Base-by-base conservation (phyloP, 2,329 filamentous ascomycete genomes). In the Cytospora paraplurivora region DNA sequence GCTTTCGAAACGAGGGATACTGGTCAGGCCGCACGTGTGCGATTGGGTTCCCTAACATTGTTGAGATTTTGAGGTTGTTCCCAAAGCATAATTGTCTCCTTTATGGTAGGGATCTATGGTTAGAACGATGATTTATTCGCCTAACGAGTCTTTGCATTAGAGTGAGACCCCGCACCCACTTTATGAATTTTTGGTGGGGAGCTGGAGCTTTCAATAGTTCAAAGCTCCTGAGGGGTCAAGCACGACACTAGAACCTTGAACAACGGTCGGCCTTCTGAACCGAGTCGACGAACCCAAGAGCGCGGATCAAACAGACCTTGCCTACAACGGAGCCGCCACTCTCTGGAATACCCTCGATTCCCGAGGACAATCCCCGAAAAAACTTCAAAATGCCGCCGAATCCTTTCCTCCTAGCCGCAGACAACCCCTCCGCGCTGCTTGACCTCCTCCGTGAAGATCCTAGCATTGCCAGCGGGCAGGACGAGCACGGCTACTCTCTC, bases 401-500 rank as follows among this genome's bases (percentile, higher is more conserved):
- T 71, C 84, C 84, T 1, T 92, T 89, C 73, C 81, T 92, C 62
- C 83, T 93, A 56, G 94, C 93, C 49, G 91, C 94, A 65, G 94
- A 97, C 75, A 89, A 92, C 72, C 90, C 89, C 58, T 78, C 86
- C 50, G 82, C 85, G 52, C 86, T 99, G 61, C 81, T 97, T 66
- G 81, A 87, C 63, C 86, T 93, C 69, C 87, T 99, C 59, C 85
- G 85, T 67, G 80, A 87, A 66, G 85, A 92, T 69, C 91, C 92
- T 38, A 77, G 85, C n/a, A 81, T 96, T 59, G 94, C 95, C 60
- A 85, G 88, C 2, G 79, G 84, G 59, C 92, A 96, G 78, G 95
- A 99, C 76, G 87, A 90, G 65, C 90, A 97, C 72, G 95, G 95
- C 71, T 99, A 99, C 79, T 96, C 93, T 54, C 86, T 98, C 33